Evolutionary conservation across 305 asterid species (phyloP).

Genomic region (Fraxinus baroniana): DNA sequence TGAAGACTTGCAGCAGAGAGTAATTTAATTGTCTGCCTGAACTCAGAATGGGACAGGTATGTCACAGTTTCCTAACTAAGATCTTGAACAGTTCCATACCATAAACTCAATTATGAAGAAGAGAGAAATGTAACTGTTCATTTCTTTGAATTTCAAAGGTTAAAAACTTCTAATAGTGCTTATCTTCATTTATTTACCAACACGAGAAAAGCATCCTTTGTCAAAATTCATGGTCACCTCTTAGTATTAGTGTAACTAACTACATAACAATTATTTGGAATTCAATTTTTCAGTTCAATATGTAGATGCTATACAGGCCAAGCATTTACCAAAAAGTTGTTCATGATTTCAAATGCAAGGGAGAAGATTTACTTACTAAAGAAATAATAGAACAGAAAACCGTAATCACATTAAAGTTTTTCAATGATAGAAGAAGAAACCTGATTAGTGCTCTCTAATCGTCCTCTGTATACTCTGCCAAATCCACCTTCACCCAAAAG

Average conservation of each 20-base stretch:
- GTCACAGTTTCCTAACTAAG: neutral
- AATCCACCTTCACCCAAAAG: conserved; percentile 50
- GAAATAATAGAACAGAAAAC: neutral
- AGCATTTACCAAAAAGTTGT: neutral
- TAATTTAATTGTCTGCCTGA: neutral
- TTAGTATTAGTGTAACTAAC: neutral
- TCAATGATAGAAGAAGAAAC: conserved; percentile 20
- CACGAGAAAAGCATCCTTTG: neutral
- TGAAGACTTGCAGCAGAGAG: neutral
- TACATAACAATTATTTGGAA: neutral
- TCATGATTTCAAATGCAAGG: neutral
- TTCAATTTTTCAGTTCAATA: neutral
- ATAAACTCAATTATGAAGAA: neutral
- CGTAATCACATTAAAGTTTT: neutral
- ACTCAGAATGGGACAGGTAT: neutral
- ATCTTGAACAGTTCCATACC: neutral
- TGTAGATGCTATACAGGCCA: neutral
- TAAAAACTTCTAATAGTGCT: neutral
- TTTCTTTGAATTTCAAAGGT: neutral
- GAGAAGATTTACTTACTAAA: neutral
- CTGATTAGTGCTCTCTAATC: conserved; percentile 32
- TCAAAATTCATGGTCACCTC: neutral
- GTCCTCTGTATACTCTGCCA: conserved; percentile 46
- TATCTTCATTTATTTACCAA: neutral
- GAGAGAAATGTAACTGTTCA: neutral